A percentile compares a stretch with the other conserved stretches of the same genome.
Evolutionary conservation across 2,329 filamentous ascomycete genomes (phyloP).

Genomic region (Microdochium nivale): DNA sequence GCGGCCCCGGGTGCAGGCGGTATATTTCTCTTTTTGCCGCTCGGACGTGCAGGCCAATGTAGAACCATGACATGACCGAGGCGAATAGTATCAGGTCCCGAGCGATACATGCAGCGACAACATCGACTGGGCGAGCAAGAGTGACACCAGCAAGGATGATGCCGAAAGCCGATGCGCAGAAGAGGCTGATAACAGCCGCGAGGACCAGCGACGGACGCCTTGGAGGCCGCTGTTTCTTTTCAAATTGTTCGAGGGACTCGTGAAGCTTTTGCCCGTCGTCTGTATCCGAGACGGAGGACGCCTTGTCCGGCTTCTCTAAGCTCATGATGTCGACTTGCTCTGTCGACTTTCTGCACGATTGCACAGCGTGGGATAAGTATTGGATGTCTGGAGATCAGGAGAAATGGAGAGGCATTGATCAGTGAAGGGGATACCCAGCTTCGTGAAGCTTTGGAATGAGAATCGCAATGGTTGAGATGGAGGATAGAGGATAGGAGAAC

Average conservation of each 20-base stretch:
- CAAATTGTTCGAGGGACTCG: slow-evolving; percentile 14
- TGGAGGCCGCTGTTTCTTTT: slow-evolving; percentile 8
- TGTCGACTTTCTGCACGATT: not conserved
- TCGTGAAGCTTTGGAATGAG: not conserved
- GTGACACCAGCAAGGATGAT: slow-evolving; percentile 17
- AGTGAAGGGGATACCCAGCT: not conserved
- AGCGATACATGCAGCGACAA: slow-evolving; percentile 15
- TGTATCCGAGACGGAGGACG: not conserved
- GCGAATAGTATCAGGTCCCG: slow-evolving; percentile 21
- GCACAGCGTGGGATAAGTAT: not conserved
- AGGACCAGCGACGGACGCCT: slow-evolving; percentile 17
- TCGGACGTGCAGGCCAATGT: slow-evolving; percentile 18
- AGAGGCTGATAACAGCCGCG: slow-evolving; percentile 16
- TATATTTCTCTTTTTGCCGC: slow-evolving; percentile 4
- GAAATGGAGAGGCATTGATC: not conserved
- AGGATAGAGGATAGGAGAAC: not conserved
- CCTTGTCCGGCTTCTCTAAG: not conserved
- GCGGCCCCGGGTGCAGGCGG: slow-evolving; percentile 8
- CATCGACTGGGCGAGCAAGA: slow-evolving; percentile 11
- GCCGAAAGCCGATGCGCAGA: slow-evolving; percentile 17
- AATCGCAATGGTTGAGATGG: not conserved
- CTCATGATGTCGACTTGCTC: not conserved
- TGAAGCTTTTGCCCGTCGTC: slow-evolving; percentile 1
- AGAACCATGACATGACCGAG: slow-evolving; percentile 14
- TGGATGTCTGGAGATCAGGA: not conserved